These are phyloP conservation scores for Haematococcus sp. DNA, from an alignment of 139 green algal genomes.

Conservation along the genomic window DNA sequence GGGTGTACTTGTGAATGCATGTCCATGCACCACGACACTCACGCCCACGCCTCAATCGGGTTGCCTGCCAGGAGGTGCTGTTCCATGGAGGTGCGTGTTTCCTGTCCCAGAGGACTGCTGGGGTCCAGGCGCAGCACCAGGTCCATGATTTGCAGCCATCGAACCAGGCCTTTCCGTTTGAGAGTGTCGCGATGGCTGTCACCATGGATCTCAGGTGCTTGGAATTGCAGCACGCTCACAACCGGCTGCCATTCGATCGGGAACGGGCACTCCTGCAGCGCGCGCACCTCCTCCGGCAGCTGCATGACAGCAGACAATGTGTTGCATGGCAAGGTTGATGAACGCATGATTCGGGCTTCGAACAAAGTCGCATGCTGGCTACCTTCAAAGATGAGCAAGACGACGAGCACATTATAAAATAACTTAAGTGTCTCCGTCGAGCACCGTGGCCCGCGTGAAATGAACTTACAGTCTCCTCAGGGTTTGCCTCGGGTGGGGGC, in stretches of 20 bases:
- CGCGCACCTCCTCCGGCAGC: slow-evolving; percentile 33
- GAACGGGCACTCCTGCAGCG: slow-evolving; percentile 39
- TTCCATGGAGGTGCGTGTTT: slow-evolving; percentile 30
- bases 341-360: too few relatives aligned
- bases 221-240: slow-evolving; percentile 28
- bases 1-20: neutral
- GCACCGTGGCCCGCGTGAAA: too few relatives aligned
- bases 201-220: slow-evolving; percentile 10
- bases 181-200: slow-evolving; percentile 31
- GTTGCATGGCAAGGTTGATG: slow-evolving; percentile 3
- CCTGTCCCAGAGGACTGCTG: slow-evolving; percentile 13
- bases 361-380: too few relatives aligned
- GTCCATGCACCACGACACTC: neutral
- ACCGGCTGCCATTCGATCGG: slow-evolving; percentile 37
- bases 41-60: slow-evolving; percentile 31
- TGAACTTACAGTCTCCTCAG: slow-evolving; percentile 27
- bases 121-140: slow-evolving; percentile 29
- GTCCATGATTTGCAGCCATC: slow-evolving; percentile 27
- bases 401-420: too few relatives aligned
- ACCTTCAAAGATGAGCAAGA: too few relatives aligned
- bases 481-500: slow-evolving; percentile 24
- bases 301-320: slow-evolving; percentile 8
- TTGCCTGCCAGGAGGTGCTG: slow-evolving; percentile 14
- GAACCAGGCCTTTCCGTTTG: slow-evolving; percentile 28
- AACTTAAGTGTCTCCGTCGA: too few relatives aligned